These are phyloP conservation scores for Cystobasidium ongulense DNA, from an alignment of 768 basidiomycete genomes.

Conservation along the genomic window DNA sequence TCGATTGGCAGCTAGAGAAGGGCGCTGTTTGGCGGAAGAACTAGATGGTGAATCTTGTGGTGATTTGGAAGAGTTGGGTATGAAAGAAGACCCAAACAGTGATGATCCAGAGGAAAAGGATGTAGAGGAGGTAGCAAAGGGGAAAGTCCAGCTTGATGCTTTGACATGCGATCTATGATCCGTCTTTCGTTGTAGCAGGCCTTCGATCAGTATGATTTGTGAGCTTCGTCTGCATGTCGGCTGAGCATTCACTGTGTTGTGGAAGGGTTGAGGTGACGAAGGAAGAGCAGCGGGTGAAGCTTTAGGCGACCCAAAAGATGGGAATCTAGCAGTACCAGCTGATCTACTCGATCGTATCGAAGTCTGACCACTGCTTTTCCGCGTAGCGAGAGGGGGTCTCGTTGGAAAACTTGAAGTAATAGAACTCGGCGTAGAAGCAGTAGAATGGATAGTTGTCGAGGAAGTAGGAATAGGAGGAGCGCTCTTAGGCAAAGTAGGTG, in stretches of 20 bases:
- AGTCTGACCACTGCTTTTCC: background rate
- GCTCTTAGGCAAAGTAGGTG: background rate
- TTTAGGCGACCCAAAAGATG: background rate
- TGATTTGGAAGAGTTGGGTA: background rate
- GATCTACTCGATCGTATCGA: background rate
- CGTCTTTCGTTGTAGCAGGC: constrained; percentile 61
- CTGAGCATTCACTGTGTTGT: background rate
- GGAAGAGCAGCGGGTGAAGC: background rate
- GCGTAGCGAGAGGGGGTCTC: background rate
- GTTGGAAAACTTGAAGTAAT: background rate
- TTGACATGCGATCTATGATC: constrained; percentile 20
- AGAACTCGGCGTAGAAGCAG: too few species aligned
- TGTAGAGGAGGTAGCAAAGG: background rate
- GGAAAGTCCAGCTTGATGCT: constrained; percentile 8
- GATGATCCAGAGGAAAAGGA: constrained; percentile 25
- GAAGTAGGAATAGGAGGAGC: background rate
- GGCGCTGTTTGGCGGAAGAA: background rate
- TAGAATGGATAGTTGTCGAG: too few species aligned
- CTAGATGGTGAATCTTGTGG: background rate
- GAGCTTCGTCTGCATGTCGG: constrained; percentile 47
- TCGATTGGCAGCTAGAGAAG: background rate
- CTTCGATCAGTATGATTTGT: constrained; percentile 66
- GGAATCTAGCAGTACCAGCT: background rate
- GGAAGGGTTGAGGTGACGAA: background rate
- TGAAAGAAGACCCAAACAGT: constrained; percentile 47